A percentile compares a stretch with the other conserved stretches of the same genome.
Conservation (phyloP, 768 basidiomycete species). For the Collybia sp. region DNA sequence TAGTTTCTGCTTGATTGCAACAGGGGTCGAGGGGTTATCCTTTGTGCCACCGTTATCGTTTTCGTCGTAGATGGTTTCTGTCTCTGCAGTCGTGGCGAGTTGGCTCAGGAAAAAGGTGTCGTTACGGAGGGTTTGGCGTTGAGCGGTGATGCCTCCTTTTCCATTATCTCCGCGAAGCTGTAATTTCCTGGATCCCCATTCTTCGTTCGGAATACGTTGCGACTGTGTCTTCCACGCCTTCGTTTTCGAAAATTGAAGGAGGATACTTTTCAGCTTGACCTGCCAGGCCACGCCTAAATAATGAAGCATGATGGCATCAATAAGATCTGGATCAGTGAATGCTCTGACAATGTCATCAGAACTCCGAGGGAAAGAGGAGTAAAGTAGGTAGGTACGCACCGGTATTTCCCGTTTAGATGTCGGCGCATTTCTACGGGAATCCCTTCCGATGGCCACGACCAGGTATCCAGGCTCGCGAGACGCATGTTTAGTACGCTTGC, state of each 20-base stretch:
- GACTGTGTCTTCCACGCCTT: constrained; percentile 29
- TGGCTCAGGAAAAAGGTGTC: constrained; percentile 31
- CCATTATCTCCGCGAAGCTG: constrained; percentile 14
- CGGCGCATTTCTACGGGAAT: constrained; percentile 39
- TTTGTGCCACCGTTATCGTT: neutral
- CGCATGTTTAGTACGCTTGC: constrained; percentile 44
- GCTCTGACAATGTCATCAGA: constrained; percentile 19
- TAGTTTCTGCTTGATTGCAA: constrained; percentile 13
- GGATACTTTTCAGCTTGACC: constrained; percentile 26
- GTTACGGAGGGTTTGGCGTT: constrained; percentile 19
- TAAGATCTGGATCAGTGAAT: constrained; percentile 42
- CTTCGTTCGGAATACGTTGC: constrained; percentile 9
- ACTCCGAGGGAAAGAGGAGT: neutral
- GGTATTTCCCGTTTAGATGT: constrained; percentile 43
- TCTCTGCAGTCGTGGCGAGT: constrained; percentile 15
- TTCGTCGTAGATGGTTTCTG: constrained; percentile 10
- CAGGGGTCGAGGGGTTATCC: constrained; percentile 15
- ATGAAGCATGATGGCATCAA: constrained; percentile 40
- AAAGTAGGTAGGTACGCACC: constrained; percentile 11
- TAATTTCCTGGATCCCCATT: constrained; percentile 10
- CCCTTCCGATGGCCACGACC: constrained; percentile 41
- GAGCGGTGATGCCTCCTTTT: constrained; percentile 15
- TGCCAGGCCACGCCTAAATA: constrained; percentile 41
- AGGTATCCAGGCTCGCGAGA: constrained; percentile 30
- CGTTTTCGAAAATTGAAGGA: constrained; percentile 22